phyloP scores from a whole-genome alignment of 208 protist species.

The Leishmania major region DNA sequence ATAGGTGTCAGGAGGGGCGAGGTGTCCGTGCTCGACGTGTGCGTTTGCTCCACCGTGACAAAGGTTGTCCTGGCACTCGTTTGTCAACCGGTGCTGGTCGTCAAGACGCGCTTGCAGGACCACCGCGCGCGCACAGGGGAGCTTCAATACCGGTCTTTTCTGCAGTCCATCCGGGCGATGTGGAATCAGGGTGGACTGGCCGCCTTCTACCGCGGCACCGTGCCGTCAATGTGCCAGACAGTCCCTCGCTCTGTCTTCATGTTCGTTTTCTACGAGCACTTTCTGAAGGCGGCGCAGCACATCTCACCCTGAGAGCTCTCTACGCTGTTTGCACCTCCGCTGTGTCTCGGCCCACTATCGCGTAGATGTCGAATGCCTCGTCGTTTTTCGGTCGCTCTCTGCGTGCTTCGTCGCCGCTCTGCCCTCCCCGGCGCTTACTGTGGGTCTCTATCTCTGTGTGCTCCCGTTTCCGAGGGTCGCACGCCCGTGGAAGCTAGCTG shows the following conservation, averaged over 20 bases:
- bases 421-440: neutral
- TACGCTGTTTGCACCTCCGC: neutral
- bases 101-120: slow-evolving; percentile 89
- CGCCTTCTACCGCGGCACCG: slow-evolving; percentile 76
- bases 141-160: slow-evolving; percentile 71
- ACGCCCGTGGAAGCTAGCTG: neutral
- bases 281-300: slow-evolving; percentile 36
- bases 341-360: neutral
- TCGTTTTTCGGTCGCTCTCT: neutral
- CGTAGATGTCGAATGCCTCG: neutral
- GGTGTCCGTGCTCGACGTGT: slow-evolving; percentile 59
- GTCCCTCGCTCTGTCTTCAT: slow-evolving; percentile 75
- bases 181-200: slow-evolving; percentile 42
- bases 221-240: slow-evolving; percentile 63
- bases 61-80: slow-evolving; percentile 61
- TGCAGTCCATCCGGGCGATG: slow-evolving; percentile 51
- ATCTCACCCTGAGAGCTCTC: neutral
- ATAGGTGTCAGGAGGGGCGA: slow-evolving; percentile 14
- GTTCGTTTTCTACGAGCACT: slow-evolving; percentile 86
- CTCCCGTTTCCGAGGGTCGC: neutral
- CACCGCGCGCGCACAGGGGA: slow-evolving; percentile 65
- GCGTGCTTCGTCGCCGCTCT: neutral
- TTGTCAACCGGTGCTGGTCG: slow-evolving; percentile 66
- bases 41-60: slow-evolving; percentile 60
- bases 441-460: neutral